Evolutionary conservation across 257 asterid genomes (phyloP).

Genomic region (Solanum virginianum): DNA sequence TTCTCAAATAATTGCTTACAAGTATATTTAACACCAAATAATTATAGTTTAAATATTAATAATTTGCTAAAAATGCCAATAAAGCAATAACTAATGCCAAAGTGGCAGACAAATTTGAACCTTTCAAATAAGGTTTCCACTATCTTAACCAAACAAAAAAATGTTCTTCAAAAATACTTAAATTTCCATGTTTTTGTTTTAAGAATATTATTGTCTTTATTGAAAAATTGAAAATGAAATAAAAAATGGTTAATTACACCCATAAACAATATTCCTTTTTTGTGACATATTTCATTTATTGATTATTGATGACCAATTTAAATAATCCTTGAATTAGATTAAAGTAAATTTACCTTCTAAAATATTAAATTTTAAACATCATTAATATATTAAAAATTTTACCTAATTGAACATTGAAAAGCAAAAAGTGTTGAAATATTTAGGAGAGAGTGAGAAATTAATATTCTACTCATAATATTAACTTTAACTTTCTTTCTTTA

Average conservation of each 20-base stretch:
- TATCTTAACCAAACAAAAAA: background rate
- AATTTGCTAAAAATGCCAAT: background rate
- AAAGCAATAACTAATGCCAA: background rate
- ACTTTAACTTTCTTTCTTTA: background rate
- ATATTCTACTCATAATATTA: background rate
- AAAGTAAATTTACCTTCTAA: background rate
- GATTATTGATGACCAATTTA: background rate
- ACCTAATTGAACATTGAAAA: background rate
- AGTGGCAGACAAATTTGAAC: conserved; percentile 3
- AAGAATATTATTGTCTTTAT: background rate
- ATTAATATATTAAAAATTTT: background rate
- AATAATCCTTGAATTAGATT: background rate
- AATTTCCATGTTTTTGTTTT: background rate
- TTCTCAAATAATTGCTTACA: background rate
- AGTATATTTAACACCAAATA: background rate
- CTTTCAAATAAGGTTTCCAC: background rate
- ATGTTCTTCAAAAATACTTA: background rate
- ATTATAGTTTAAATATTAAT: background rate
- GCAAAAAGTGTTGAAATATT: background rate
- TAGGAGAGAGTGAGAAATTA: background rate
- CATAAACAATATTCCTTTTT: background rate
- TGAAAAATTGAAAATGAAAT: background rate
- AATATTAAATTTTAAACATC: background rate
- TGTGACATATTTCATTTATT: background rate
- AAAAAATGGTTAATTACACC: background rate